A percentile compares a stretch with the other conserved stretches of the same genome.
These are phyloP conservation scores for Neurospora sp. DNA, from an alignment of 495 filamentous ascomycete genomes.

Conservation along the genomic window DNA sequence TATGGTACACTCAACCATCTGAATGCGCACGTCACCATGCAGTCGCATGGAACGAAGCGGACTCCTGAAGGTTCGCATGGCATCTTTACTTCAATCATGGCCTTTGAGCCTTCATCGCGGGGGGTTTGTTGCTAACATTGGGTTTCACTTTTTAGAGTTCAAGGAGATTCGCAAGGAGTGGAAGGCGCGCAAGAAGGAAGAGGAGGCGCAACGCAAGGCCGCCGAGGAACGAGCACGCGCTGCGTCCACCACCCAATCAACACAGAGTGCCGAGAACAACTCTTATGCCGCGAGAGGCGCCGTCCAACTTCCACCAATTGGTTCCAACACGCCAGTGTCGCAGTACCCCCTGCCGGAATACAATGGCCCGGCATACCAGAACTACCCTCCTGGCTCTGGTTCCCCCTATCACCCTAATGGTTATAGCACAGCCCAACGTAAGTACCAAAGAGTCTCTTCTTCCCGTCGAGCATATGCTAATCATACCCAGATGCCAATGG, in stretches of 20 bases:
- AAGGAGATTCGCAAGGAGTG: conserved; percentile 99
- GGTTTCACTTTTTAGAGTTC: conserved; percentile 58
- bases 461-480: not conserved
- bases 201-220: conserved; percentile 80
- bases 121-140: conserved; percentile 20
- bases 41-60: conserved; percentile 82
- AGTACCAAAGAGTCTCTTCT: not conserved
- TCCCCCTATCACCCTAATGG: conserved; percentile 9
- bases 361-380: conserved; percentile 41
- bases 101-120: not conserved
- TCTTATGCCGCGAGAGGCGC: conserved; percentile 3
- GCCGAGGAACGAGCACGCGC: conserved; percentile 79
- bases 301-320: conserved; percentile 75
- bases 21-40: conserved; percentile 97
- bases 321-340: conserved; percentile 50
- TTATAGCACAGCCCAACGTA: conserved; percentile 16
- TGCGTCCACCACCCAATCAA: conserved; percentile 47
- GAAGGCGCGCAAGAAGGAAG: conserved; percentile 99
- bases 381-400: conserved; percentile 51
- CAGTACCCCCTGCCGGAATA: conserved; percentile 69
- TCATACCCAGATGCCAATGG: not conserved
- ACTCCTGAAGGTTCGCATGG: conserved; percentile 84
- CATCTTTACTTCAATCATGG: not conserved
- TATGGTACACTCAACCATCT: conserved; percentile 95
- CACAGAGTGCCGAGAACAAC: conserved; percentile 20